Evolutionary conservation across 192 early-diverging fungal species (phyloP), one percentile per base, ranked within the genome.

Genomic region (Backusella morwellensis): DNA sequence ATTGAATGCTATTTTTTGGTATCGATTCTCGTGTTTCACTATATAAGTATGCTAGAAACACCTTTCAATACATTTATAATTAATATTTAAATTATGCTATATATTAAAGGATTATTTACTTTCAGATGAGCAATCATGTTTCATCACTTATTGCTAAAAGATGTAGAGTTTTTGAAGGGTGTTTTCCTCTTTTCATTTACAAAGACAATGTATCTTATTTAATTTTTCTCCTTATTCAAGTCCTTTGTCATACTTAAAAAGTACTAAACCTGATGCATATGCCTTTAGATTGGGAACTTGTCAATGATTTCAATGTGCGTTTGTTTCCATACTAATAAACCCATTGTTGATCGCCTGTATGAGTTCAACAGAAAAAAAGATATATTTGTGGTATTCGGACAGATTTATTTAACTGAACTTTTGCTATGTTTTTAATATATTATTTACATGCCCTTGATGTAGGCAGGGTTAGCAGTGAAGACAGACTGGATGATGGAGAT

Each of bases 401-500:
- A 29, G 4, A 63, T 63, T 63, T 63, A 63, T 63, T 63, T 11
- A 29, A 63, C 7, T 29, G 23, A 63, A 63, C 56, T 63, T 11
- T 63, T 63, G 47, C 47, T n/a, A n/a, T 50, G 0, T 29, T 63
- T 63, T 63, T 63, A 29, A 63, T 63, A 63, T 63, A 63, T 40
- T 66, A 75, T 77, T 77, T 82, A 82, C 80, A 82, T 82, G 73
- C 80, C 80, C 76, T 83, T 83, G 56, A 77, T 80, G 21, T 77
- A 83, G 40, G 73, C 71, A 63, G 82, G 82, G 54, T 83, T 70
- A n/a, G 69, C 72, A 14, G 17, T 78, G 81, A 93, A 94, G 77
- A 93, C 85, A 7, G 63, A 68, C 73, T 89, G 87, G 54, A 97
- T 85, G 54, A 80, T 90, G 47, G 77, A 84, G 59, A 97, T 88